A percentile compares a stretch with the other conserved stretches of the same genome.
These are phyloP conservation scores for Phytophthora pseudosyringae DNA, from an alignment of 352 stramenopile genomes.

Conservation along the genomic window DNA sequence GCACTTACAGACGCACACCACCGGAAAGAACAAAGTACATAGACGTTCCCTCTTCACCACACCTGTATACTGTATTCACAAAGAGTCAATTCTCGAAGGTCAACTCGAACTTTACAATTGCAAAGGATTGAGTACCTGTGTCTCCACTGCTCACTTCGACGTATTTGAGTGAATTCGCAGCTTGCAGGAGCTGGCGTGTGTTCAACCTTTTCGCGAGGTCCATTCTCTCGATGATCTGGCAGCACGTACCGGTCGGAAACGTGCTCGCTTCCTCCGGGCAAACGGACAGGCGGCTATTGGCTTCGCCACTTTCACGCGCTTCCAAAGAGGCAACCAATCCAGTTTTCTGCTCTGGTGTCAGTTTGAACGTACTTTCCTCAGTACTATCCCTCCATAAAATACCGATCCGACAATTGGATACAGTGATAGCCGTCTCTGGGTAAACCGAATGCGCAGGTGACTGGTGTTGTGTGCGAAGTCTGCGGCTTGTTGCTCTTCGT, in stretches of 20 bases:
- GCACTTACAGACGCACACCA: constrained; percentile 18
- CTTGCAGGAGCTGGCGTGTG: constrained; percentile 6
- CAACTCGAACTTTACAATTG: neutral
- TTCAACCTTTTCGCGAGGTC: constrained; percentile 12
- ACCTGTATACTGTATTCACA: constrained; percentile 12
- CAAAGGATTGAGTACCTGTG: constrained; percentile 5
- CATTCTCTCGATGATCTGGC: constrained; percentile 16
- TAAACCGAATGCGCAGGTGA: constrained; percentile 17
- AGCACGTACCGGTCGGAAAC: neutral
- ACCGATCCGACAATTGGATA: constrained; percentile 48
- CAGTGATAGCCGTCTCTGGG: constrained; percentile 44
- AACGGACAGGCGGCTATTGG: neutral
- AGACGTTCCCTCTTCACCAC: constrained; percentile 10
- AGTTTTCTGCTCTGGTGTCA: constrained; percentile 1
- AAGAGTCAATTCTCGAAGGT: neutral
- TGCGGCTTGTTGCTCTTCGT: constrained; percentile 3
- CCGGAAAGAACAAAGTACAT: constrained; percentile 23
- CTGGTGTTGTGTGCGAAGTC: constrained; percentile 1
- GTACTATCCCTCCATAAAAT: constrained; percentile 17
- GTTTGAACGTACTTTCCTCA: neutral
- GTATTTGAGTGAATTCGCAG: constrained; percentile 9
- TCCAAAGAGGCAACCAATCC: constrained; percentile 4
- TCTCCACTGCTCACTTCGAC: constrained; percentile 5
- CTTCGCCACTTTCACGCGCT: neutral
- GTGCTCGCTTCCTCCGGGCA: neutral